Base-by-base conservation (phyloP, 176 grass and related monocot genomes). In the Zizania latifolia region DNA sequence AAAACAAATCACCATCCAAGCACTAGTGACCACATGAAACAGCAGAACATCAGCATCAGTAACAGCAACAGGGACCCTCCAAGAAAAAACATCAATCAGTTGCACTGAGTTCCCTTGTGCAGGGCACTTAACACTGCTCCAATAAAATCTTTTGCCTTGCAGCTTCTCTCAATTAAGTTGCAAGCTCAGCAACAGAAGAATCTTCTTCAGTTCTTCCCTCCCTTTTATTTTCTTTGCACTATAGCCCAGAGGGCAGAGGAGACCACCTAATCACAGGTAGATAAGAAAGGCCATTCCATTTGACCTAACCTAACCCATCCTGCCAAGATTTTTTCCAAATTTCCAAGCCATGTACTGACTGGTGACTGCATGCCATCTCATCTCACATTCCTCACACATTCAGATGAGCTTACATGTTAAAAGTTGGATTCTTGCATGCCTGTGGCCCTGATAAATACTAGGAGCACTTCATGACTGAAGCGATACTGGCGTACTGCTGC, bases 381-480 rank as follows among this genome's bases (percentile, higher is more conserved):
- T 8, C 35, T 37, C 35, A 37, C 35, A 37, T 37, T 37, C 1
- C 35, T 37, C 35, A 37, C 35, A 37, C 35, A 37, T 6, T 5
- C 1, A 37, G 1, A 37, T 37, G 35, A 37, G 35, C 35, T n/a
- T 37, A 37, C 35, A 37, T 37, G 35, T n/a, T n/a, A n/a, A 8
- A 37, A 37, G 35, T 37, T 37, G 35, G 35, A 37, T 37, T 37
- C 35, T 37, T 37, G 35, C 35, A 37, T 37, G 35, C 35, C 35
- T 35, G 7, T 37, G 5, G 35, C 1, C 5, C 35, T 37, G 35
- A 37, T 37, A 37, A 37, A 37, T 37, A 48, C 67, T n/a, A n/a
- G n/a, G n/a, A n/a, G n/a, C n/a, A n/a, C n/a, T n/a, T n/a, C n/a
- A 84, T 27, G 45, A 35, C 50, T 31, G 44, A 62, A 32, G 70